These are phyloP conservation scores for Xenoacremonium recifei DNA, from an alignment of 2,329 filamentous ascomycete species.

Conservation along the genomic window DNA sequence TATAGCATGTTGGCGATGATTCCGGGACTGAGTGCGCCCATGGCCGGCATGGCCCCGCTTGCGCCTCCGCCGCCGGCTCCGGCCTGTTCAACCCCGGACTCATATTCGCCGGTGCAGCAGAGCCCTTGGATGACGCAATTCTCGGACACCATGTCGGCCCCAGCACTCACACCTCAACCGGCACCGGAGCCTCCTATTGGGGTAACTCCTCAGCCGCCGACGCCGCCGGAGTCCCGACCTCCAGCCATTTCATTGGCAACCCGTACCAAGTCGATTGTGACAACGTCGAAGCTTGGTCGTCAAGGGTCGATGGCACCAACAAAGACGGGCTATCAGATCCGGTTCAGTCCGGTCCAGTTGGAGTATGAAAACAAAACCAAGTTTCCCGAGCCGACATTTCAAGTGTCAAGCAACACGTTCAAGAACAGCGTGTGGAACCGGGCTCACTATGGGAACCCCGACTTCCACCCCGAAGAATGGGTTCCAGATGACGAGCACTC, in stretches of 20 bases:
- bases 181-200: slow-evolving; percentile 25
- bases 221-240: slow-evolving; percentile 33
- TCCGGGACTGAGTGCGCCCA: slow-evolving; percentile 38
- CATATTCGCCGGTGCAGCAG: slow-evolving; percentile 35
- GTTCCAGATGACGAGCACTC: slow-evolving; percentile 38
- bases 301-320: slow-evolving; percentile 13
- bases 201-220: slow-evolving; percentile 28
- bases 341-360: slow-evolving; percentile 49
- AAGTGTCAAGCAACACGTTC: slow-evolving; percentile 55
- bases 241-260: slow-evolving; percentile 16
- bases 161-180: slow-evolving; percentile 19
- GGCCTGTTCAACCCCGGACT: slow-evolving; percentile 22
- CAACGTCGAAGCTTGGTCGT: slow-evolving; percentile 14
- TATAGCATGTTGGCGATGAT: slow-evolving; percentile 46
- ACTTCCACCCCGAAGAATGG: slow-evolving; percentile 46
- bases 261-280: slow-evolving; percentile 16
- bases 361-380: slow-evolving; percentile 48
- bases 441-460: slow-evolving; percentile 65
- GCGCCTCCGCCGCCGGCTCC: slow-evolving; percentile 30
- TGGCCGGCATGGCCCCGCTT: slow-evolving; percentile 31
- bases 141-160: slow-evolving; percentile 21
- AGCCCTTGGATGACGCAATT: slow-evolving; percentile 37
- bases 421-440: slow-evolving; percentile 67
- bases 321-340: slow-evolving; percentile 31
- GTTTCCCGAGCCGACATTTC: slow-evolving; percentile 45